Evolutionary conservation across 129 eudicot genomes (phyloP).

Genomic region (Saussurea involucrata): DNA sequence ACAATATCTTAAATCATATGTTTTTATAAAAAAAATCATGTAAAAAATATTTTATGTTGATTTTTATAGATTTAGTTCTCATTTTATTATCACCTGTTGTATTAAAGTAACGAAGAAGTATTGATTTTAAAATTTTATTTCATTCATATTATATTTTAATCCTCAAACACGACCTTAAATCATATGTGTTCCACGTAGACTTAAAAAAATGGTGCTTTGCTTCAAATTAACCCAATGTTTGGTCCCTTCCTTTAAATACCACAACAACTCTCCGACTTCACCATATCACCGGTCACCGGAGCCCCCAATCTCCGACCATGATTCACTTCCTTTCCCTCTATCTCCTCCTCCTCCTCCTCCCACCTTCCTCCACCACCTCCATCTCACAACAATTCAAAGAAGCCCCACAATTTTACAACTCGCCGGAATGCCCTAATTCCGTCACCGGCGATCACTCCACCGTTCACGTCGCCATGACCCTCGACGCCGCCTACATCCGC

Average conservation of each 20-base stretch:
- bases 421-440: conserved; percentile 21
- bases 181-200: no score
- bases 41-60: no score
- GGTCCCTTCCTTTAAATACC: conserved; percentile 16
- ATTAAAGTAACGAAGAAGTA: no score
- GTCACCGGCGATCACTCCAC: neutral
- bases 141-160: no score
- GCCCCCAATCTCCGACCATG: conserved; percentile 1
- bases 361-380: conserved; percentile 1
- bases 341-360: conserved; percentile 21
- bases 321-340: conserved; percentile 1
- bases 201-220: no score
- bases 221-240: conserved; percentile 24
- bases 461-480: conserved; percentile 69
- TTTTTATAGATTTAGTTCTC: no score
- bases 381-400: conserved; percentile 36
- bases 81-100: no score
- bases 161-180: no score
- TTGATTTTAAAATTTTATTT: no score
- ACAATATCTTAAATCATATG: no score
- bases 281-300: conserved; percentile 1
- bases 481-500: conserved; percentile 53
- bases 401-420: conserved; percentile 42
- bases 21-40: no score
- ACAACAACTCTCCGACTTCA: conserved; percentile 12